phyloP scores from a whole-genome alignment of 2,329 filamentous ascomycete genomes.

The Aspergillus sp. region DNA sequence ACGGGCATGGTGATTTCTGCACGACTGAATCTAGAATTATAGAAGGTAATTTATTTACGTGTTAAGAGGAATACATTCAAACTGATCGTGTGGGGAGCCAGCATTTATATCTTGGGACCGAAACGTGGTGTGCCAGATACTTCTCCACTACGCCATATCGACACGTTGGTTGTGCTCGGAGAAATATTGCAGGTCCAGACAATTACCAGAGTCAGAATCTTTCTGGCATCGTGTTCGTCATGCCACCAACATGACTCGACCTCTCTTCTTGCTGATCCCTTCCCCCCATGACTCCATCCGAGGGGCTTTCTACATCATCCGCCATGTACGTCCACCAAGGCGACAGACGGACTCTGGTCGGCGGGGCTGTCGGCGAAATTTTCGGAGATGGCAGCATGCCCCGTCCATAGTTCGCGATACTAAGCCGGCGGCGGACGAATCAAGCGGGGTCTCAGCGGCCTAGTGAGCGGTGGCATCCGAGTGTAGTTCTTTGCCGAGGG shows the following conservation, averaged over 20 bases:
- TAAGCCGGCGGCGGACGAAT: not conserved
- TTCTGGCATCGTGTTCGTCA: too few relatives aligned
- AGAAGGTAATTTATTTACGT: not conserved
- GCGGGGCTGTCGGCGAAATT: slow-evolving; percentile 27
- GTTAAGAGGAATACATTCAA: not conserved
- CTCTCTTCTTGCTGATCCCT: not conserved
- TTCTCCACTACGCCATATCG: too few relatives aligned
- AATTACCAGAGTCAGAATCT: too few relatives aligned
- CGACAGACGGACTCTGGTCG: too few relatives aligned
- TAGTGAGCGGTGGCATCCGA: not conserved
- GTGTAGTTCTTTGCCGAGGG: not conserved
- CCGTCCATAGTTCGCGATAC: not conserved
- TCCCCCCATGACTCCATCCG: not conserved
- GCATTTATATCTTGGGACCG: too few relatives aligned
- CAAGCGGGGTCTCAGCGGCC: not conserved
- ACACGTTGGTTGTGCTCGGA: too few relatives aligned
- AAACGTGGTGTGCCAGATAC: too few relatives aligned
- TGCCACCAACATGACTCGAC: too few relatives aligned
- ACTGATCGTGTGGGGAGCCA: not conserved
- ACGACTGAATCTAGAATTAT: not conserved
- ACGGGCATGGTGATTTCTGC: slow-evolving; percentile 16
- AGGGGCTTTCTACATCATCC: not conserved
- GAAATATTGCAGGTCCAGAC: too few relatives aligned
- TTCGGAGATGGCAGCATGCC: slow-evolving; percentile 15
- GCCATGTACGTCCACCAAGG: too few relatives aligned